Conservation (phyloP, 176 grass and related monocot species). For the Juncus inflexus region DNA sequence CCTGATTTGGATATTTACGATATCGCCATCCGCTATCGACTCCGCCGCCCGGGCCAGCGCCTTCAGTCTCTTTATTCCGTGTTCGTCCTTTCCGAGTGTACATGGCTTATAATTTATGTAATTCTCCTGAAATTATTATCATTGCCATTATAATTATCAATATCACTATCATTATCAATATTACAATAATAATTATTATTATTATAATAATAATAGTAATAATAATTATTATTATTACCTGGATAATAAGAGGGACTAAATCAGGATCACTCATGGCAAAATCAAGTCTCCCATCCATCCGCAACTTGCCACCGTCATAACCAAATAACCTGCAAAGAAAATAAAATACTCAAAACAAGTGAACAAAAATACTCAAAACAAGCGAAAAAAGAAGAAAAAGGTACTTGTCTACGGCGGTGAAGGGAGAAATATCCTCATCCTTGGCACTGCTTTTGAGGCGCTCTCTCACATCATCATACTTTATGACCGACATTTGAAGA, state of each 20-base stretch:
- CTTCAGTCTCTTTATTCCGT: constrained; percentile 94
- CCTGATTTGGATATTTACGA: constrained; percentile 98
- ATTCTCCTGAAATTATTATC: constrained; percentile 55
- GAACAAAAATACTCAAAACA: constrained; percentile 6
- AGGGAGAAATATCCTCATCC: constrained; percentile 99
- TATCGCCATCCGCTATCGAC: constrained; percentile 78
- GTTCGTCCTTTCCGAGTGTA: constrained; percentile 77
- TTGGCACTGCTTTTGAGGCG: constrained; percentile 84
- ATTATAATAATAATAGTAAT: constrained; percentile 8
- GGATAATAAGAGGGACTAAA: constrained; percentile 95
- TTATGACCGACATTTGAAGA: constrained; percentile 80
- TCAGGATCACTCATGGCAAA: constrained; percentile 98
- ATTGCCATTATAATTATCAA: not conserved
- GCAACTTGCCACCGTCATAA: constrained; percentile 80
- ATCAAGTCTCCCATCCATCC: constrained; percentile 97
- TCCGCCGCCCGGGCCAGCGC: constrained; percentile 72
- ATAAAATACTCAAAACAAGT: not conserved
- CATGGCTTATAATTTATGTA: constrained; percentile 93
- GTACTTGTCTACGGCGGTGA: constrained; percentile 98
- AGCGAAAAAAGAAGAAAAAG: constrained; percentile 26
- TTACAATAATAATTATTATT: too few relatives aligned
- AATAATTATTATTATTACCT: constrained; percentile 37
- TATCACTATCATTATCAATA: too few relatives aligned
- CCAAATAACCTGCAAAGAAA: constrained; percentile 71
- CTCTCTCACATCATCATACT: constrained; percentile 93